phyloP scores from a whole-genome alignment of 306 rosid species.

The barrel medic (Medicago truncatula) region MtrunA17r5.0-ANR NC_053045.1:1809001-1809500 shows the following conservation, averaged over 20 bases:
- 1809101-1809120: conserved; percentile 41
- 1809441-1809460: background rate
- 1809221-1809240: conserved; percentile 47
- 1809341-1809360: background rate
- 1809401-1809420: no score
- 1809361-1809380: background rate
- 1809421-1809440: no score
- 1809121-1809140: conserved; percentile 42
- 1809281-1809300: background rate
- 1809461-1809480: background rate
- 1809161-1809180: conserved; percentile 30
- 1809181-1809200: conserved; percentile 40
- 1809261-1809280: conserved; percentile 31
- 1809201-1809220: conserved; percentile 34
- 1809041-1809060: background rate
- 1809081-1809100: conserved; percentile 7
- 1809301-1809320: background rate
- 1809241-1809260: conserved; percentile 45
- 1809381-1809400: background rate
- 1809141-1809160: conserved; percentile 35
- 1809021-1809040: background rate
- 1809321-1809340: background rate
- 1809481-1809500: background rate
- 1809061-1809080: conserved; percentile 20
- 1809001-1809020: conserved; percentile 14